Conservation (phyloP, 768 basidiomycete genomes). For the Rhodotorula kratochvilovae region DNA sequence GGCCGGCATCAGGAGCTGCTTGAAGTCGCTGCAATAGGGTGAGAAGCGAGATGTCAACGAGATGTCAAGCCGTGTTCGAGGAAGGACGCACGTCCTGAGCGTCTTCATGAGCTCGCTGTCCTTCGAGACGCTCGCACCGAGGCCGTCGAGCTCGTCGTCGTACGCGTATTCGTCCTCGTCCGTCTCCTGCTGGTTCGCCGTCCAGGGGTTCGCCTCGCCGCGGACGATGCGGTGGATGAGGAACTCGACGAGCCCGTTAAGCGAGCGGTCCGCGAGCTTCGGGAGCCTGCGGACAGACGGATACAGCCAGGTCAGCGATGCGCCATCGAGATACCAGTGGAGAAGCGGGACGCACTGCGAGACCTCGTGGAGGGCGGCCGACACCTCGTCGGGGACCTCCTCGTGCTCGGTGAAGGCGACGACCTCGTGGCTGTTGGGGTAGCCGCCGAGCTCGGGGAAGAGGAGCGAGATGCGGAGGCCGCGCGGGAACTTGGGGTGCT, state of each 20-base stretch:
- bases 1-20: conserved; percentile 58
- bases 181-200: conserved; percentile 27
- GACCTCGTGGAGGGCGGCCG: conserved; percentile 28
- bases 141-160: background rate
- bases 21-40: conserved; percentile 54
- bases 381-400: conserved; percentile 54
- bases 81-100: conserved; percentile 39
- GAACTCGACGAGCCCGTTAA: conserved; percentile 28
- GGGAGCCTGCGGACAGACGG: too few species aligned
- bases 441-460: conserved; percentile 45
- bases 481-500: background rate
- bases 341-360: background rate
- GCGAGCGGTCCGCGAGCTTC: conserved; percentile 22
- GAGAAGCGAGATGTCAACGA: background rate
- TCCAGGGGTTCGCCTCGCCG: conserved; percentile 44
- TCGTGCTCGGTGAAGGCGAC: conserved; percentile 58
- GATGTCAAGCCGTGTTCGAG: background rate
- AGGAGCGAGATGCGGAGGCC: conserved; percentile 27
- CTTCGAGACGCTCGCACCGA: conserved; percentile 7
- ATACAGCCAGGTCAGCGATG: too few species aligned
- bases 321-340: too few species aligned
- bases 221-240: conserved; percentile 52
- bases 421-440: conserved; percentile 59
- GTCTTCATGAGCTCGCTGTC: conserved; percentile 39
- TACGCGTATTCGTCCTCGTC: conserved; percentile 13